These are phyloP conservation scores for Neonectria magnoliae DNA, from an alignment of 2,329 filamentous ascomycete genomes.

Conservation along the genomic window DNA sequence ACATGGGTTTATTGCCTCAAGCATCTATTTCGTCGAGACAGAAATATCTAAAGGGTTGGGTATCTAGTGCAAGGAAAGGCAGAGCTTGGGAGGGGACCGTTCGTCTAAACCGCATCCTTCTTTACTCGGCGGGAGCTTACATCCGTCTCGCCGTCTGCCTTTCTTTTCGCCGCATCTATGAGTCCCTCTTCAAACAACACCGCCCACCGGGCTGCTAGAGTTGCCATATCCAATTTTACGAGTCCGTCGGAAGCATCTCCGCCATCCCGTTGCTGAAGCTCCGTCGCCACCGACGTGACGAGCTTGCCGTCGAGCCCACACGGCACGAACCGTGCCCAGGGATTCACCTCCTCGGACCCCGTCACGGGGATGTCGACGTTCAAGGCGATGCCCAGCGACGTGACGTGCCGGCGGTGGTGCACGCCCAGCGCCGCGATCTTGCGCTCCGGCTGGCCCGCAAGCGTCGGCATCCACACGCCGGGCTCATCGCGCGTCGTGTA, in stretches of 20 bases:
- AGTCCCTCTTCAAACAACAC: conserved; percentile 48
- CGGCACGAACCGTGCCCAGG: conserved; percentile 80
- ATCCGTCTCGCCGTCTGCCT: conserved; percentile 29
- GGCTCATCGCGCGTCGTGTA: conserved; percentile 76
- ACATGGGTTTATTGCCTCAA: not conserved
- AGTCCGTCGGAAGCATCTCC: conserved; percentile 3
- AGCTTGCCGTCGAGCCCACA: conserved; percentile 85
- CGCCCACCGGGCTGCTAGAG: conserved; percentile 47
- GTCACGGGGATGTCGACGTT: conserved; percentile 73
- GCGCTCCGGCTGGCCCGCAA: conserved; percentile 50
- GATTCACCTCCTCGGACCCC: conserved; percentile 54
- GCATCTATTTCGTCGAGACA: not conserved
- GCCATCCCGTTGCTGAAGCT: conserved; percentile 48
- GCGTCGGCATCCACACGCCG: conserved; percentile 77
- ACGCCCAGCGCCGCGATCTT: conserved; percentile 95
- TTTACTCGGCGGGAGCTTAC: conserved; percentile 16
- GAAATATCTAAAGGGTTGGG: not conserved
- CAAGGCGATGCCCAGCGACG: conserved; percentile 84
- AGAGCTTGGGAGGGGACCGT: not conserved
- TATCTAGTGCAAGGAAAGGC: not conserved
- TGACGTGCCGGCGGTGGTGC: conserved; percentile 86
- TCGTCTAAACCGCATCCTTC: not conserved
- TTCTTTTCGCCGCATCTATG: conserved; percentile 40
- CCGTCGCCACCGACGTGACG: conserved; percentile 76
- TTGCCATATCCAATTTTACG: conserved; percentile 41